Evolutionary conservation across 306 rosid species (phyloP), one percentile per base, ranked within the genome.

Genomic region (Elaeagnus macrophylla): DNA sequence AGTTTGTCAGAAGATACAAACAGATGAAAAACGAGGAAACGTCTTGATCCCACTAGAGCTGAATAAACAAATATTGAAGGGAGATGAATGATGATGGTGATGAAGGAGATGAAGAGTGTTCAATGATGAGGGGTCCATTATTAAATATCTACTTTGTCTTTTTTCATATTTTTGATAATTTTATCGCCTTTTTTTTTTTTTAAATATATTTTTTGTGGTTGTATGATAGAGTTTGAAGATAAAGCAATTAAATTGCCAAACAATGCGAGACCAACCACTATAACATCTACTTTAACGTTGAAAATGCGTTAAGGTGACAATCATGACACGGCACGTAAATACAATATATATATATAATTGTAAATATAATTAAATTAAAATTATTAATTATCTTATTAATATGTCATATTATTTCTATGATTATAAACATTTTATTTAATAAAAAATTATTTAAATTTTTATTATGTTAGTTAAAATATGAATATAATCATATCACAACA

Each of bases 121-220:
- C 35, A 39, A 37, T 44, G 25, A 39, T 7, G 81, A 71, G 76
- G 83, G 80, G 89, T 65, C 85, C 77, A 44, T 67, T 75, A 75
- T 69, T 87, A 84, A 86, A 84, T 84, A 84, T 91, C 96, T 87
- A 25, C 48, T 61, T 80, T 84, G 99, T 91, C 96, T 78, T 80
- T 91, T 45, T 45, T 45, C 17, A 11, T 4, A 42, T 9, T 9
- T 10, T 13, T 45, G 1, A 45, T 45, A 12, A 12, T 45, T 14
- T 45, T 13, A 2, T 2, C 0, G 9, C 7, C 6, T 35, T 50
- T 58, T 35, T 39, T 43, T 19, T 61, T 18, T 41, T 48, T 16
- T 10, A 1, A 16, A n/a, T 14, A 18, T 38, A 35, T 54, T 48
- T 39, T 81, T 64, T 87, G 94, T 83, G 95, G 95, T 83, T 79